Evolutionary conservation across 192 early-diverging fungal species (phyloP).

Genomic region (Funneliformis geosporum): DNA sequence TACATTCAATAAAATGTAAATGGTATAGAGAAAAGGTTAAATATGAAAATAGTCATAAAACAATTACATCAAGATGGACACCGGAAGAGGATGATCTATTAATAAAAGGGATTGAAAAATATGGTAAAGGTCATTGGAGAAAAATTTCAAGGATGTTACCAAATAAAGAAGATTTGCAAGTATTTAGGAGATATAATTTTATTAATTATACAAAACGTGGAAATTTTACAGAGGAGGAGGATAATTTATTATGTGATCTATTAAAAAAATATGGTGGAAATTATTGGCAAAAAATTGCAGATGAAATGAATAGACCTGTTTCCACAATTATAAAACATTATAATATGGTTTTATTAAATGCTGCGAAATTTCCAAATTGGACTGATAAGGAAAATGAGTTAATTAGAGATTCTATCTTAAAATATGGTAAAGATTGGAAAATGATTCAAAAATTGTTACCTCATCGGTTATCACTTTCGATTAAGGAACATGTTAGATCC

Average conservation of each 20-base stretch:
- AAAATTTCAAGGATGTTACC: background rate
- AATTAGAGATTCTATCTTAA: background rate
- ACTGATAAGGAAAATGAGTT: background rate
- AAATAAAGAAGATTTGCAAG: background rate
- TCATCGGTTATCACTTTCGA: background rate
- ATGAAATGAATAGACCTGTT: background rate
- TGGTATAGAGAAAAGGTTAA: background rate
- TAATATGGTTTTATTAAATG: background rate
- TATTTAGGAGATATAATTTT: background rate
- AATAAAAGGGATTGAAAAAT: background rate
- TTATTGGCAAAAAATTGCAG: background rate
- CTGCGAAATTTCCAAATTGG: background rate
- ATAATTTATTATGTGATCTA: background rate
- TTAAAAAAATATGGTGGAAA: background rate
- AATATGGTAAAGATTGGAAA: background rate
- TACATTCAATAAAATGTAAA: background rate
- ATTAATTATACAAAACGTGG: background rate
- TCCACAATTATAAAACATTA: background rate
- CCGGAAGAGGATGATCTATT: background rate
- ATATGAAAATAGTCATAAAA: background rate
- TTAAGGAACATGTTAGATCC: background rate
- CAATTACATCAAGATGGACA: background rate
- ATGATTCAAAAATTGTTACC: conserved; percentile 2
- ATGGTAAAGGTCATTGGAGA: background rate
- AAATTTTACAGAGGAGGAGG: background rate